Evolutionary conservation across 108 stramenopile species (phyloP), one percentile per base, ranked within the genome.

Genomic region (Aurantiochytrium sp.): DNA sequence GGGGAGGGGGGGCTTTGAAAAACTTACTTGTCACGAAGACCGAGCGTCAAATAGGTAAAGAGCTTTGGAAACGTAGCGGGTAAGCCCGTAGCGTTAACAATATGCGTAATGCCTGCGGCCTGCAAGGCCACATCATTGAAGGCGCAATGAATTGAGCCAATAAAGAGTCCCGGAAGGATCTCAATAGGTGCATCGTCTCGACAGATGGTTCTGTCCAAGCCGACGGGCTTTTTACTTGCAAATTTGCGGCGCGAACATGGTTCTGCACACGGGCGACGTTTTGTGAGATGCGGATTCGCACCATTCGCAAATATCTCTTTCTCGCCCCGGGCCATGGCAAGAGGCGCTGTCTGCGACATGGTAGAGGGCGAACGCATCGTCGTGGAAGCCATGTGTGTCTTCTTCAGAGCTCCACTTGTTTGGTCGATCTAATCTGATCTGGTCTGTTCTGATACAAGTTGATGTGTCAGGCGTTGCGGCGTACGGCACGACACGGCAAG

Each of bases 141-240:
- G n/a, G 76, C 76, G 51, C 76, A 83, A 53, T 83, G 76, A 12
- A 83, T 53, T 83, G 76, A 83, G n/a, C 76, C 76, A 83, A 83
- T 83, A 83, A 53, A 83, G 49, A 83, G 49, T 53, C 76, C 76
- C 44, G 76, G 76, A 6, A 83, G 19, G 4, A 83, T 23, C 51
- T 83, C 76, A 47, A 83, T 53, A 53, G 76, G 76, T n/a, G 51
- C 76, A 35, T 83, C 76, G 51, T 83, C 76, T 53, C 25, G 14
- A 45, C 45, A 47, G 28, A 83, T 83, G 12, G 76, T 16, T 45
- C 49, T 83, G 76, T 83, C 4, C 10, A 83, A 45, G 51, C 49
- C 19, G 1, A 23, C 45, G 6, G 76, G 76, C 23, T 83, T 83
- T 53, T 45, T 12, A 18, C 12, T 28, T 6, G 25, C 6, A 12